phyloP scores from a whole-genome alignment of 495 filamentous ascomycete genomes.

The Neurospora sublineolata region DNA sequence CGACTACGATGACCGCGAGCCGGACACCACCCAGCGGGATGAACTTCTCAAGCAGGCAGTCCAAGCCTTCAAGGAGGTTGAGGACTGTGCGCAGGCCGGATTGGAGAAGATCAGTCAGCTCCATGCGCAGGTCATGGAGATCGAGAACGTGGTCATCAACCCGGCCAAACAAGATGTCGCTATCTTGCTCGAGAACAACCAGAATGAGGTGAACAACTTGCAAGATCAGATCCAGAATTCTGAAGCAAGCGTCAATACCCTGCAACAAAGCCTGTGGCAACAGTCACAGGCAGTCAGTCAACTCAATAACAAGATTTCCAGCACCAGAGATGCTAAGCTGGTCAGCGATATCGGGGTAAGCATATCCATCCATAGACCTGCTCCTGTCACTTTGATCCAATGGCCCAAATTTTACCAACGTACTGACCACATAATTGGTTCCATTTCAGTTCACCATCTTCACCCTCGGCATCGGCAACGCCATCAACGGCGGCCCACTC shows the following conservation, averaged over 20 bases:
- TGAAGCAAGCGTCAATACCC: background rate
- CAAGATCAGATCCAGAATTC: background rate
- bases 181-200: background rate
- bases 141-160: background rate
- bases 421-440: too few species aligned
- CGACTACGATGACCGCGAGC: background rate
- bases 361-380: background rate
- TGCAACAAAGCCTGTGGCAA: background rate
- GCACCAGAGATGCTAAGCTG: background rate
- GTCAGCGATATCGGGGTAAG: background rate
- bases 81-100: background rate
- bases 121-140: background rate
- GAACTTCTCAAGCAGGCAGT: background rate
- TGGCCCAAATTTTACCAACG: too few species aligned
- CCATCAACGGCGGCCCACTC: background rate
- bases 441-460: background rate
- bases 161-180: background rate
- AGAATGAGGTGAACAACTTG: background rate
- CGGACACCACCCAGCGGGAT: background rate
- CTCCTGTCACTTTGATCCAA: too few species aligned
- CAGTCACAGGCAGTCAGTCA: background rate
- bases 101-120: background rate
- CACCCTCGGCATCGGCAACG: background rate
- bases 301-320: background rate
- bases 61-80: background rate